These are phyloP conservation scores for Hypoxylon sp. DNA, from an alignment of 2,329 filamentous ascomycete species.

Conservation along the genomic window DNA sequence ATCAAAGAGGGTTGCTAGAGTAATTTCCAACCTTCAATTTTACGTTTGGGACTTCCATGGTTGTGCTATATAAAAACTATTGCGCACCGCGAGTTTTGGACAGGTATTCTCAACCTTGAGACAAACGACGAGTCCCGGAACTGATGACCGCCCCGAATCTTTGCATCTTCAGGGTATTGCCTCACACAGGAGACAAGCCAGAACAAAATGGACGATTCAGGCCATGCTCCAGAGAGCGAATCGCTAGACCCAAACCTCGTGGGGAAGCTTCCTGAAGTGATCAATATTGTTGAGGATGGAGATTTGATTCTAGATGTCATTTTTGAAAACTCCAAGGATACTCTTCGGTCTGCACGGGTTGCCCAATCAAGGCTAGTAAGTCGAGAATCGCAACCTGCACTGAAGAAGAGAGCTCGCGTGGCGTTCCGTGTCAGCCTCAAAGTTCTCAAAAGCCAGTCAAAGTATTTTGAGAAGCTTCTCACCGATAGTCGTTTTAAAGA, in stretches of 20 bases:
- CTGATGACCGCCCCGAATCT: conserved; percentile 52
- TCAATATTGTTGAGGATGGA: conserved; percentile 70
- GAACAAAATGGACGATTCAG: conserved; percentile 54
- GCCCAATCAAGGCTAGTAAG: conserved; percentile 53
- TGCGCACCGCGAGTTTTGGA: background rate
- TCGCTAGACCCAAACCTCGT: conserved; percentile 34
- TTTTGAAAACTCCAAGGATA: conserved; percentile 72
- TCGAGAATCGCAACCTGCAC: conserved; percentile 51
- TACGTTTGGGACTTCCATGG: background rate
- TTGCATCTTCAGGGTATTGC: conserved; percentile 53
- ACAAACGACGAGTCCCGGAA: conserved; percentile 38
- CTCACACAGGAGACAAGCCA: conserved; percentile 56
- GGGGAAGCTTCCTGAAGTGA: conserved; percentile 55
- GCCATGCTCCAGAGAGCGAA: conserved; percentile 44
- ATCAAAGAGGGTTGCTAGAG: background rate
- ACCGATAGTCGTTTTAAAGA: conserved; percentile 75
- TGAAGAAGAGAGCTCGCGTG: conserved; percentile 59
- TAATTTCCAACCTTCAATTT: background rate
- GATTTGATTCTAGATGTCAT: conserved; percentile 77
- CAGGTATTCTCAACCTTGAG: conserved; percentile 8
- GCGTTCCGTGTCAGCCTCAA: conserved; percentile 74
- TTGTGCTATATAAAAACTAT: background rate
- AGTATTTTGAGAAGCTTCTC: conserved; percentile 79
- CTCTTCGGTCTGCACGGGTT: conserved; percentile 64
- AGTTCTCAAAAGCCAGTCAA: conserved; percentile 72